phyloP scores from a whole-genome alignment of 257 asterid species.

The Catharanthus roseus region DNA sequence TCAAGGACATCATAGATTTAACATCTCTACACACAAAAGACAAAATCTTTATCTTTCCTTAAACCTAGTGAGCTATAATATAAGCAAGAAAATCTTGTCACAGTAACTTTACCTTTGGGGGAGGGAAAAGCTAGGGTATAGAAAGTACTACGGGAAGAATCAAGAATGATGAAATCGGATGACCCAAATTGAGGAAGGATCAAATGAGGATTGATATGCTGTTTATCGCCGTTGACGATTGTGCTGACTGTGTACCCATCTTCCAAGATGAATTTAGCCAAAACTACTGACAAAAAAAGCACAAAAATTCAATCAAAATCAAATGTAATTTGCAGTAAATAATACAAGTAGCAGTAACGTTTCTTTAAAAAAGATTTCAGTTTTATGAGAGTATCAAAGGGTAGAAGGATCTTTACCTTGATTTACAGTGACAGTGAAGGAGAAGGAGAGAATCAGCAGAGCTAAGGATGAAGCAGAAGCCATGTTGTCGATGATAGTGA shows the following conservation, averaged over 20 bases:
- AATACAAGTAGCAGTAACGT: neutral
- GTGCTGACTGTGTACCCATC: constrained; percentile 81
- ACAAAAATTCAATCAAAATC: neutral
- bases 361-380: neutral
- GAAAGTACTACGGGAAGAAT: constrained; percentile 54
- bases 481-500: neutral
- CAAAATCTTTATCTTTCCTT: too few species aligned
- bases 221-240: constrained; percentile 63
- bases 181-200: constrained; percentile 45
- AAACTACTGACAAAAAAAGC: constrained; percentile 23
- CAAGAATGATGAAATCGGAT: constrained; percentile 61
- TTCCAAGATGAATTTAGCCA: constrained; percentile 42
- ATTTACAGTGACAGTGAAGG: constrained; percentile 14
- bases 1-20: neutral
- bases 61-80: too few species aligned
- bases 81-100: too few species aligned
- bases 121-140: constrained; percentile 46
- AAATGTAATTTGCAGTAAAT: neutral
- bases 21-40: too few species aligned
- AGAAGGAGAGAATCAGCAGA: constrained; percentile 21
- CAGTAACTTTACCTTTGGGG: constrained; percentile 28
- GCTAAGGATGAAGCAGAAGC: constrained; percentile 13
- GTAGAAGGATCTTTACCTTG: constrained; percentile 31
- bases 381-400: neutral
- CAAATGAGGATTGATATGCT: constrained; percentile 46